phyloP scores from a whole-genome alignment of 2,329 filamentous ascomycete species.

The Teratosphaeria gauchensis region DNA sequence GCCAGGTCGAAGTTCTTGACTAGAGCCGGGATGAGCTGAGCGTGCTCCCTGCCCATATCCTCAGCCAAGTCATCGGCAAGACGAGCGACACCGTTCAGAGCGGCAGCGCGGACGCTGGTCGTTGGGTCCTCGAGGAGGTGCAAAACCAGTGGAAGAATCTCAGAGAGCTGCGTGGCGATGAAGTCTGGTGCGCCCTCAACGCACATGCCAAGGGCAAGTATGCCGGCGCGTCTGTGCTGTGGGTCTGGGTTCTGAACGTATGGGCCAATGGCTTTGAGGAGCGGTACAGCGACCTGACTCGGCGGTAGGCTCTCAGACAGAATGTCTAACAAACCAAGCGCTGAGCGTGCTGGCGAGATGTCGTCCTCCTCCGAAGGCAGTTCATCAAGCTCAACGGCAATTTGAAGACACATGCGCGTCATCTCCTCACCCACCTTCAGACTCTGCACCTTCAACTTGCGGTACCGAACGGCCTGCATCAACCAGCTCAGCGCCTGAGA shows the following conservation, averaged over 20 bases:
- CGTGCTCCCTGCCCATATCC: conserved; percentile 77
- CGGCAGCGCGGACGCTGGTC: conserved; percentile 72
- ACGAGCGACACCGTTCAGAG: conserved; percentile 77
- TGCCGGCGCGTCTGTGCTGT: conserved; percentile 77
- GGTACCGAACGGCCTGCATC: conserved; percentile 82
- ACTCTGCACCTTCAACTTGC: conserved; percentile 90
- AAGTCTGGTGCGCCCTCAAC: conserved; percentile 97
- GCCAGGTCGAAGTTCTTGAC: conserved; percentile 84
- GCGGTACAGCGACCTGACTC: conserved; percentile 84
- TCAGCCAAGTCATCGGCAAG: conserved; percentile 89
- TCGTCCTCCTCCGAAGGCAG: conserved; percentile 67
- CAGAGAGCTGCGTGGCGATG: conserved; percentile 81
- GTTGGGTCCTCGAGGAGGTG: conserved; percentile 78
- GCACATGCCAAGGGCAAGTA: conserved; percentile 83
- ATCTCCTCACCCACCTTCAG: conserved; percentile 80
- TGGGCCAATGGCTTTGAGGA: conserved; percentile 74
- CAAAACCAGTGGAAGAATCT: conserved; percentile 76
- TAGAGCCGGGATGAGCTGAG: conserved; percentile 70
- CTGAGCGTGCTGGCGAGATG: conserved; percentile 72
- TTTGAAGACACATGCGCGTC: conserved; percentile 77
- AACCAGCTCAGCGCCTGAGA: conserved; percentile 89
- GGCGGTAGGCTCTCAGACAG: conserved; percentile 81
- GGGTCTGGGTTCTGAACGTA: conserved; percentile 69
- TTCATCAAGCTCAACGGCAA: conserved; percentile 79
- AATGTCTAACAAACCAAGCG: conserved; percentile 79